Evolutionary conservation across 148 eudicot species (phyloP), one percentile per base, ranked within the genome.

Genomic region (Camellia sinensis): DNA sequence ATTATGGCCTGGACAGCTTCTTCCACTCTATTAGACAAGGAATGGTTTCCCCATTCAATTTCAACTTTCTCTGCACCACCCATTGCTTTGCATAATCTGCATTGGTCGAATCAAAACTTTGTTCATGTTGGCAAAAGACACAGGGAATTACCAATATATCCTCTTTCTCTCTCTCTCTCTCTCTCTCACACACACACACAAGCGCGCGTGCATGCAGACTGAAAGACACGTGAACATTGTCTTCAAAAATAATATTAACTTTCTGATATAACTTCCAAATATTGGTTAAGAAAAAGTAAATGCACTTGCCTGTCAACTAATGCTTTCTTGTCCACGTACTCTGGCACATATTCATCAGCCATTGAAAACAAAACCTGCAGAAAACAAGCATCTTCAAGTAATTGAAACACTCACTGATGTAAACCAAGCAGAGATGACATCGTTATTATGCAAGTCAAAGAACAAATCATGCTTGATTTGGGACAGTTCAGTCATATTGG

Each of bases 61-160:
- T 96, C 99, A 21, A 82, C 95, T 68, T 92, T 95, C 86, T 96
- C 99, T 11, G 99, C 98, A 80, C 92, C 95, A 80, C 99, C 98
- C 87, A 96, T 82, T 75, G 99, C 97, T 83, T 79, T 87, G 82
- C 98, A 91, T 80, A 96, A 90, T 88, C 99, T 93, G 91, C 80
- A 82, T 66, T 40, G 50, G 17, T 68, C 48, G 18, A 67, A 52
- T 10, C 52, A 22, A 5, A 10, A 53, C 3, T 67, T 13, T 6
- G 21, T 60, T 48, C 29, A 71, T 48, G 9, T 71, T 5, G 37
- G 22, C 45, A 29, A 77, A 41, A 21, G 44, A 50, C 7, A 10
- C 3, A 67, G 12, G 18, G 63, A 60, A 43, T 41, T 22, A 44
- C 53, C 19, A 18, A 44, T 6, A 43, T 5, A 44, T 5, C 2